Evolutionary conservation across 2,329 filamentous ascomycete genomes (phyloP).

Genomic region (Exophiala sp.): DNA sequence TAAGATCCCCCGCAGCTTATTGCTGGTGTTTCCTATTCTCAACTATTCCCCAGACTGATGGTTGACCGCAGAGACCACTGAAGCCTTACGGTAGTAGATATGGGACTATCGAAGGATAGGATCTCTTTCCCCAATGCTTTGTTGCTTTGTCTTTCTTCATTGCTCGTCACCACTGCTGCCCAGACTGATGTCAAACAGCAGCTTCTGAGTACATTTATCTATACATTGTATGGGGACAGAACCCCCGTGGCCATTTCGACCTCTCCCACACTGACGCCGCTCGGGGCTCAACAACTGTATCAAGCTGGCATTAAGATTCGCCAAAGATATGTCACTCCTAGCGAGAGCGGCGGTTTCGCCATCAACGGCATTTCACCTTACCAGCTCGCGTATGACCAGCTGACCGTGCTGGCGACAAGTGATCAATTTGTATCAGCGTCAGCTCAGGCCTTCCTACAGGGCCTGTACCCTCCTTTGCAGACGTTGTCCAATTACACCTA

Average conservation of each 20-base stretch:
- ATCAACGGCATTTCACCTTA: constrained; percentile 44
- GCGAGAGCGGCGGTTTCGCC: constrained; percentile 26
- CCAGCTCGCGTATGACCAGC: constrained; percentile 41
- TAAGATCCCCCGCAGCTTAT: constrained; percentile 14
- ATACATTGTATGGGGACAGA: constrained; percentile 51
- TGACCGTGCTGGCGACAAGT: constrained; percentile 45
- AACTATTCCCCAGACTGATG: neutral
- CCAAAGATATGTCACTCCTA: constrained; percentile 45
- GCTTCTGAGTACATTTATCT: constrained; percentile 48
- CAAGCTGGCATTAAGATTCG: constrained; percentile 48
- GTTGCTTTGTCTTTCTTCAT: constrained; percentile 11
- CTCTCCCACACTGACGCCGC: constrained; percentile 43
- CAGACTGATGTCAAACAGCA: constrained; percentile 32
- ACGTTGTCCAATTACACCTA: constrained; percentile 33
- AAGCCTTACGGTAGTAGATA: neutral
- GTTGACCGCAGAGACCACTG: neutral
- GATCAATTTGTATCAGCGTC: constrained; percentile 47
- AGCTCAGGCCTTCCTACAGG: constrained; percentile 57
- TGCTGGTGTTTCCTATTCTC: constrained; percentile 4
- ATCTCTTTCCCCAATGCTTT: constrained; percentile 1
- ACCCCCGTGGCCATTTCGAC: constrained; percentile 42
- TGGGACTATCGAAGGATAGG: constrained; percentile 6
- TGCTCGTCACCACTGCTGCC: constrained; percentile 13
- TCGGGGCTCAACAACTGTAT: constrained; percentile 52
- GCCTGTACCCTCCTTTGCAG: constrained; percentile 51